Evolutionary conservation across 1,284 basidiomycete species (phyloP).

Genomic region (Ustilago lituana): DNA sequence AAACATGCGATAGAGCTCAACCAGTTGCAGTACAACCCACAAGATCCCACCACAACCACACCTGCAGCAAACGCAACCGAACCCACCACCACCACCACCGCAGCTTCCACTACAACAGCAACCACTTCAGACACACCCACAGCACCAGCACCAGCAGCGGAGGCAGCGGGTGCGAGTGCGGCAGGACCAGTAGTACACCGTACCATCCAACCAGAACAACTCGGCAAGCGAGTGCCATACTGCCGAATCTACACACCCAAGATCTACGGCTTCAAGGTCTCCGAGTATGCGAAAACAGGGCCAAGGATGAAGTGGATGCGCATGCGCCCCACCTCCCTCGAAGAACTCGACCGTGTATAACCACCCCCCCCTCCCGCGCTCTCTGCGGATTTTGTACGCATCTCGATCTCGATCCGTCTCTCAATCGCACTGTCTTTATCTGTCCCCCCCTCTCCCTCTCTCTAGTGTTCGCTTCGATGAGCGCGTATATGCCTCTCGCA

Average conservation of each 20-base stretch:
- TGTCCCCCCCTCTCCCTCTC: too few species aligned
- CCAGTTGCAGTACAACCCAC: slow-evolving; percentile 3
- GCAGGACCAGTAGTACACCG: slow-evolving; percentile 7
- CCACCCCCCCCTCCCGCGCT: too few species aligned
- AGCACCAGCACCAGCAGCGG: slow-evolving; percentile 69
- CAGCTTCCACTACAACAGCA: background rate
- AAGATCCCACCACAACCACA: background rate
- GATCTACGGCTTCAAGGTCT: slow-evolving; percentile 82
- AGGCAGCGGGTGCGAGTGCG: too few species aligned
- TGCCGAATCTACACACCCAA: slow-evolving; percentile 82
- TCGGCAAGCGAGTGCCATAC: slow-evolving; percentile 52
- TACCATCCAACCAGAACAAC: slow-evolving; percentile 48
- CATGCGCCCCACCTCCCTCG: slow-evolving; percentile 79
- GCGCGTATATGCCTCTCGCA: too few species aligned
- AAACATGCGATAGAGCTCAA: slow-evolving; percentile 11
- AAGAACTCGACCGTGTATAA: slow-evolving; percentile 75
- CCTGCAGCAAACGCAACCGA: too few species aligned
- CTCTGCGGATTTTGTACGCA: too few species aligned
- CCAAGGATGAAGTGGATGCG: slow-evolving; percentile 97
- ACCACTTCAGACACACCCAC: too few species aligned
- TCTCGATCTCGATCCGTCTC: too few species aligned
- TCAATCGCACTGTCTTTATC: too few species aligned
- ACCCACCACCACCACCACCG: slow-evolving; percentile 69
- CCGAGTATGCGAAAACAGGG: slow-evolving; percentile 78
- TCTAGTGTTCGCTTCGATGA: too few species aligned